These are phyloP conservation scores for Yamadazyma atlantica DNA, from an alignment of 1,139 yeast species.

Conservation along the genomic window DNA sequence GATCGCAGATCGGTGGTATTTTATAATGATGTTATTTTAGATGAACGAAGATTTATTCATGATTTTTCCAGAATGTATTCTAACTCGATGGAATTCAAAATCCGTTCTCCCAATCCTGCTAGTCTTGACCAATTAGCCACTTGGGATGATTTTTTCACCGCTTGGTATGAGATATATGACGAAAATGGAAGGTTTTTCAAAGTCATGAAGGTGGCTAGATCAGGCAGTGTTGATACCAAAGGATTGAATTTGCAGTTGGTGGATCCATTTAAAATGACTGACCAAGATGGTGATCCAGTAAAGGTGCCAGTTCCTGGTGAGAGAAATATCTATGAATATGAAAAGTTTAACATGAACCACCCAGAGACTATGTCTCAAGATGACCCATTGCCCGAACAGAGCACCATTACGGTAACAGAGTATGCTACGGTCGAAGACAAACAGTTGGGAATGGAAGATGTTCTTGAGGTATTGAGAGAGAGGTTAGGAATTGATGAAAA, in stretches of 20 bases:
- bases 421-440: not conserved
- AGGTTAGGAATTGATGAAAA: not conserved
- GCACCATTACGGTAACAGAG: constrained; percentile 1
- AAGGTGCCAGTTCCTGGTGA: constrained; percentile 20
- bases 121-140: constrained; percentile 13
- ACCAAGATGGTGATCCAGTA: constrained; percentile 31
- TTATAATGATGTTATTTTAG: constrained; percentile 20
- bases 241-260: constrained; percentile 23
- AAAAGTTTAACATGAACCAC: constrained; percentile 5
- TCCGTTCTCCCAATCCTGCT: constrained; percentile 27
- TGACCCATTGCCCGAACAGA: too few relatives aligned
- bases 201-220: constrained; percentile 25
- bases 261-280: constrained; percentile 32
- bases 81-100: constrained; percentile 23
- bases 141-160: constrained; percentile 35
- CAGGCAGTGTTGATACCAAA: constrained; percentile 17
- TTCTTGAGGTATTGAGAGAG: not conserved
- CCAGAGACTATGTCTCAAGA: too few relatives aligned
- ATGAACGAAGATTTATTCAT: constrained; percentile 17
- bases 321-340: constrained; percentile 10
- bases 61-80: constrained; percentile 22
- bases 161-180: constrained; percentile 42
- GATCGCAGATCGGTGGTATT: constrained; percentile 25
- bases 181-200: constrained; percentile 28
- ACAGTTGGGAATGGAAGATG: not conserved